A percentile compares a stretch with the other conserved stretches of the same genome.
Evolutionary conservation across 805 yeast genomes (phyloP).

Genomic region (Grigorovia transvaalensis): DNA sequence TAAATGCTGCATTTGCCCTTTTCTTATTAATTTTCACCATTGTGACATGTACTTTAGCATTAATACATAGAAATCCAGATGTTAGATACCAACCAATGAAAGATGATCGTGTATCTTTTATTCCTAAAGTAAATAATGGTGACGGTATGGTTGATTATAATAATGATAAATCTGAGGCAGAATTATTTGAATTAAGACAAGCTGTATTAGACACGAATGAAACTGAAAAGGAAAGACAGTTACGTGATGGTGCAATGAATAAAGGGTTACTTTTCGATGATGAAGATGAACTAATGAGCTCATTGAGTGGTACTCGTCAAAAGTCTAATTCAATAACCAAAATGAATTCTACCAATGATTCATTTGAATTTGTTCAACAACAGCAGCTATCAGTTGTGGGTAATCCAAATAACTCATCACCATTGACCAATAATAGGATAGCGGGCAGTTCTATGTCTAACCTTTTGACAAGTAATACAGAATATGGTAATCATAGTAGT

Average conservation of each 20-base stretch:
- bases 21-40: conserved; percentile 76
- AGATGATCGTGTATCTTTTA: conserved; percentile 94
- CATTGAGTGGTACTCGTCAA: conserved; percentile 2
- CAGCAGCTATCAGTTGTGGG: conserved; percentile 2
- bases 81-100: conserved; percentile 91
- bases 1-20: conserved; percentile 83
- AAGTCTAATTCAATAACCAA: neutral
- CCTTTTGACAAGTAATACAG: neutral
- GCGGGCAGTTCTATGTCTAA: conserved; percentile 1
- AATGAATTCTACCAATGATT: neutral
- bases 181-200: conserved; percentile 28
- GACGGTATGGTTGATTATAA: conserved; percentile 14
- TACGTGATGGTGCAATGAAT: conserved; percentile 17
- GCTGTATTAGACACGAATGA: conserved; percentile 30
- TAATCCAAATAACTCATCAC: neutral
- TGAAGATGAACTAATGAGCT: conserved; percentile 9
- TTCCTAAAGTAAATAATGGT: conserved; percentile 49
- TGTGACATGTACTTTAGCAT: conserved; percentile 75
- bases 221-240: conserved; percentile 21
- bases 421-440: neutral
- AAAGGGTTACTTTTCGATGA: conserved; percentile 1
- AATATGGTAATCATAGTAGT: neutral
- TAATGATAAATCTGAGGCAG: conserved; percentile 22
- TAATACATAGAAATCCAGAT: conserved; percentile 86
- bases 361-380: conserved; percentile 1